Base-by-base conservation (phyloP, 352 stramenopile species). In the Peronospora belbahrii region DNA sequence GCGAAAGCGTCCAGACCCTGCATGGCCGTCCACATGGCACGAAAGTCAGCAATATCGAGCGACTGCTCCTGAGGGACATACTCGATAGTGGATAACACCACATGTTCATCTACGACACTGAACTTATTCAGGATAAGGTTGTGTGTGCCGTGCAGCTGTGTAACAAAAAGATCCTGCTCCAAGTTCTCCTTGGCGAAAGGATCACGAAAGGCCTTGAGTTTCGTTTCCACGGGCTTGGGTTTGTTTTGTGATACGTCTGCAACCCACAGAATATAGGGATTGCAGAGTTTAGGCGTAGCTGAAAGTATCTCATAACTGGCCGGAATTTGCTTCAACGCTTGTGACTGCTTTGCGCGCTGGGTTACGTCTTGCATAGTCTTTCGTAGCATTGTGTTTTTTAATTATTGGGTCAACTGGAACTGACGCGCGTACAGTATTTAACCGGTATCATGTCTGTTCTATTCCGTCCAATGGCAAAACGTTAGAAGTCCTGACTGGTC, bases 71-170 rank as follows among this genome's bases (percentile, higher is more conserved):
- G 80, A 38, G 57, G 52, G 17, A 78, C 69, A 57, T 81, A 89
- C 40, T 81, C 74, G 39, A 85, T 70, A 3, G 80, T 91, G 37
- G 73, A 47, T 19, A 91, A 65, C 48, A 91, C 77, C 47, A 88
- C 69, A 37, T 89, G 80, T 45, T 88, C 77, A 36, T 88, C 73
- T 24, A 85, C 77, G 20, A 91, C 60, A 8, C 68, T 76, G 37
- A 88, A 91, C 56, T 91, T 91, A 56, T 91, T 89, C 28, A 91
- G 67, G 42, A 89, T 65, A 43, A 91, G 64, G 59, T 87, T 85
- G 60, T 91, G 77, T 19, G 74, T 81, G 34, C 53, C 73, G 42
- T 87, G 63, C 20, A 91, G 48, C 34, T 72, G 66, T 19, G 58
- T 52, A 15, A 91, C 48, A 28, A 88, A 84, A 6, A 91, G 47